These are phyloP conservation scores for Cadophora malorum DNA, from an alignment of 2,329 filamentous ascomycete genomes.

Conservation along the genomic window DNA sequence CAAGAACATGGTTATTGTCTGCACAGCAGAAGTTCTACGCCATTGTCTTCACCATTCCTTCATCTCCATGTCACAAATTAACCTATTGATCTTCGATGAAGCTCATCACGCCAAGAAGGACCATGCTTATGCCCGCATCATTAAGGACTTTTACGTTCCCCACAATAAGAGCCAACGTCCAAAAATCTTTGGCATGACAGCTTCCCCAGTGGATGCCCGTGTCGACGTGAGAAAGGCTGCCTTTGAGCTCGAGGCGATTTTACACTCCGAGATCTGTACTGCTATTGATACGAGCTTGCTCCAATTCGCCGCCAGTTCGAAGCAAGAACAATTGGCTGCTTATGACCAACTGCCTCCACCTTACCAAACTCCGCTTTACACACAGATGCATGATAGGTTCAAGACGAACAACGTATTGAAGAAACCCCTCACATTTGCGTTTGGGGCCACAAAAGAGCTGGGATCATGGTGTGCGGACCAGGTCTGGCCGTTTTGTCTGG, in stretches of 20 bases:
- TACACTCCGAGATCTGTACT: slow-evolving; percentile 86
- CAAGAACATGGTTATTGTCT: slow-evolving; percentile 84
- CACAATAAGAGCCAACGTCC: slow-evolving; percentile 59
- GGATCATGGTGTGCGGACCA: slow-evolving; percentile 86
- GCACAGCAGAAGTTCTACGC: slow-evolving; percentile 86
- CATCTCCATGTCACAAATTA: slow-evolving; percentile 81
- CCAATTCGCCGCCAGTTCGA: slow-evolving; percentile 63
- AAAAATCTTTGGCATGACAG: slow-evolving; percentile 94
- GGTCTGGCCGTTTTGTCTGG: slow-evolving; percentile 76
- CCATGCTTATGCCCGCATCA: slow-evolving; percentile 87
- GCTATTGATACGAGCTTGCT: slow-evolving; percentile 65
- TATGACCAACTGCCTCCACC: slow-evolving; percentile 55
- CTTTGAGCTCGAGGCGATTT: slow-evolving; percentile 73
- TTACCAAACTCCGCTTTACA: slow-evolving; percentile 70
- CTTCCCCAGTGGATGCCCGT: slow-evolving; percentile 88
- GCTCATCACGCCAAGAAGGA: slow-evolving; percentile 96
- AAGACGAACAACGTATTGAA: slow-evolving; percentile 51
- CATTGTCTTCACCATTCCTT: slow-evolving; percentile 81
- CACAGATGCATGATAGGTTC: slow-evolving; percentile 59
- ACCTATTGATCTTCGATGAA: slow-evolving; percentile 92
- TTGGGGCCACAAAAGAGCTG: slow-evolving; percentile 66
- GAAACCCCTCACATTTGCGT: slow-evolving; percentile 56
- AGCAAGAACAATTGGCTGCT: slow-evolving; percentile 63
- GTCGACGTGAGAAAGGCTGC: slow-evolving; percentile 75
- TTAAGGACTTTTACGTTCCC: slow-evolving; percentile 80